Conservation (phyloP, 2,329 filamentous ascomycete species). For the Elsinoe perseae region DNA sequence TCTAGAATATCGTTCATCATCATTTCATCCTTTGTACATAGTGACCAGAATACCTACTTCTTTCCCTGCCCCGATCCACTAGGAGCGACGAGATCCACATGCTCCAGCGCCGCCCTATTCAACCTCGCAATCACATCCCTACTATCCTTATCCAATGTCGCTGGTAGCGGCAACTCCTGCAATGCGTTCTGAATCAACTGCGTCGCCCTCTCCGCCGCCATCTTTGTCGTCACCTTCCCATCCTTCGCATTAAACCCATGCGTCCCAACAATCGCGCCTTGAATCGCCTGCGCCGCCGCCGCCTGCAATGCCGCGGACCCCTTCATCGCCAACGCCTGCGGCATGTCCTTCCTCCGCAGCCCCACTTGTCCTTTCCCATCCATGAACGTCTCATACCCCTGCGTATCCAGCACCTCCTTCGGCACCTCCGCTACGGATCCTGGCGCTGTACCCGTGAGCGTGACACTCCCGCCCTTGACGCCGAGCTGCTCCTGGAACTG, state of each 20-base stretch:
- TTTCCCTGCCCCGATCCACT: background rate
- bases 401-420: slow-evolving; percentile 41
- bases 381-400: slow-evolving; percentile 45
- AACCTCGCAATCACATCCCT: slow-evolving; percentile 39
- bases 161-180: slow-evolving; percentile 36
- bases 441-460: background rate
- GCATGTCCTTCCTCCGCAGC: slow-evolving; percentile 34
- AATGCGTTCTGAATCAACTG: slow-evolving; percentile 43
- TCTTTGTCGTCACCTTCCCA: slow-evolving; percentile 21
- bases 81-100: slow-evolving; percentile 9
- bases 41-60: too few species aligned
- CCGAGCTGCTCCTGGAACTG: slow-evolving; percentile 4
- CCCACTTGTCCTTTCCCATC: slow-evolving; percentile 43
- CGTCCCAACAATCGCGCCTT: slow-evolving; percentile 15
- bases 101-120: slow-evolving; percentile 29
- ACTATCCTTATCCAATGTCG: slow-evolving; percentile 36
- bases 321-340: slow-evolving; percentile 18
- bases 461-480: slow-evolving; percentile 16
- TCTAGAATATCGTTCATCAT: background rate
- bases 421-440: slow-evolving; percentile 30
- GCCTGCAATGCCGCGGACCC: slow-evolving; percentile 17
- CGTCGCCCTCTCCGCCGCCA: slow-evolving; percentile 36
- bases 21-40: background rate
- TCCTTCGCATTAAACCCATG: slow-evolving; percentile 19
- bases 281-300: slow-evolving; percentile 24